phyloP scores from a whole-genome alignment of 75 land plant species.

The Cryptomeria japonica region DNA sequence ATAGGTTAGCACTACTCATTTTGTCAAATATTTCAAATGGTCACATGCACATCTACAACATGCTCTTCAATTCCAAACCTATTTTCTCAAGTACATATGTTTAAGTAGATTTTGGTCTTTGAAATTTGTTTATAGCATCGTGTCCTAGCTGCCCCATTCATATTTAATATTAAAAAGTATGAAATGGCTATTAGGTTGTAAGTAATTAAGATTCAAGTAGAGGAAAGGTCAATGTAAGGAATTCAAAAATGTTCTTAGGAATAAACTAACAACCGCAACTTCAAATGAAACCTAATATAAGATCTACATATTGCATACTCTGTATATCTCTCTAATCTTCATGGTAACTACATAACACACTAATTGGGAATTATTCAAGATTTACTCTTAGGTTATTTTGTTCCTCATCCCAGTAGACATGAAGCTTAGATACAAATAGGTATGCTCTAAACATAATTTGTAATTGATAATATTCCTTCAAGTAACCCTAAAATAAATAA shows the following conservation, averaged over 20 bases:
- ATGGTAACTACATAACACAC: not conserved
- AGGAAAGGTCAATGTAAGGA: not conserved
- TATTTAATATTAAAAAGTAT: not conserved
- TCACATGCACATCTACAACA: not conserved
- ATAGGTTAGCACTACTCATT: not conserved
- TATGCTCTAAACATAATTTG: not conserved
- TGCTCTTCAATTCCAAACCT: not conserved
- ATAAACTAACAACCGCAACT: not conserved
- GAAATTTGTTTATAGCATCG: not conserved
- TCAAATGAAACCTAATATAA: not conserved
- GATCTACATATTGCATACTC: not conserved
- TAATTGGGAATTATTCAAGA: not conserved
- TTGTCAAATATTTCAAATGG: not conserved
- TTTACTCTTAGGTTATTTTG: not conserved
- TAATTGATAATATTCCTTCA: not conserved
- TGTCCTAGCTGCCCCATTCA: not conserved
- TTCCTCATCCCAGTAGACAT: too few species aligned
- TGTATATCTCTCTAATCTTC: not conserved
- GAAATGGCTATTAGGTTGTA: not conserved
- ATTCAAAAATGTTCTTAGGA: not conserved
- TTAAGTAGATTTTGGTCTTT: not conserved
- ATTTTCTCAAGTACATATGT: not conserved
- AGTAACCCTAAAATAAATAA: not conserved
- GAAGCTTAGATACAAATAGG: not conserved
- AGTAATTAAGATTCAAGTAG: not conserved